Evolutionary conservation across 352 stramenopile genomes (phyloP), one percentile per base, ranked within the genome.

Genomic region (Phytophthora constricta): DNA sequence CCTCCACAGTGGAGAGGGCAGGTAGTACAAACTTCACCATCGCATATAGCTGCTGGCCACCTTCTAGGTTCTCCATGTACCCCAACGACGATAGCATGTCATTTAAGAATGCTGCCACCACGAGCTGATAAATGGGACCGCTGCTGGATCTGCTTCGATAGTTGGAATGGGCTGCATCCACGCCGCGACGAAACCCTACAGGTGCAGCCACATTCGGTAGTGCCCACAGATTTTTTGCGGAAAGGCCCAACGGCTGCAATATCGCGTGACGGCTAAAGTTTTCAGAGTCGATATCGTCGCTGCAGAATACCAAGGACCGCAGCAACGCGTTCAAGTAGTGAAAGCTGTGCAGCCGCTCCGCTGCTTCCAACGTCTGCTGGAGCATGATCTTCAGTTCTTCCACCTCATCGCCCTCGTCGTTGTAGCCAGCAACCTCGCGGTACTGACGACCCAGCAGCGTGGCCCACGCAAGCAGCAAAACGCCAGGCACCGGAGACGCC

Each of bases 21-120:
- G 84, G 81, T 3, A 77, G 51, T 10, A 90, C 72, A 25, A 92
- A 82, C 45, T 84, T 87, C 17, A 84, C 78, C 82, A 92, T 92
- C 3, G 78, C 81, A 41, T 89, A 73, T 27, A 92, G 52, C 34
- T 90, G 75, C 27, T 77, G 72, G 1, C 61, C 47, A 13, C 69
- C 62, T 14, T 82, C 72, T 1, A 87, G 52, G 17, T 77, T 76
- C 14, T 90, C 76, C 28, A 87, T 70, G 47, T 86, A 92, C 4
- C 81, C 78, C 41, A 92, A 51, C 19, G 70, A 73, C 3, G 69
- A 68, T 9, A 92, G 56, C 59, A 85, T 75, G 11, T 90, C 78
- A 19, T 88, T 76, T 31, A 92, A 42, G 61, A 92, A 92, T 31
- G 62, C 43, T n/a, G 80, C 84, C 3, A 67, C 80, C 23, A 89